A percentile compares a stretch with the other conserved stretches of the same genome.
Conservation (phyloP, 495 filamentous ascomycete genomes). For the Delitschia confertaspora region DNA sequence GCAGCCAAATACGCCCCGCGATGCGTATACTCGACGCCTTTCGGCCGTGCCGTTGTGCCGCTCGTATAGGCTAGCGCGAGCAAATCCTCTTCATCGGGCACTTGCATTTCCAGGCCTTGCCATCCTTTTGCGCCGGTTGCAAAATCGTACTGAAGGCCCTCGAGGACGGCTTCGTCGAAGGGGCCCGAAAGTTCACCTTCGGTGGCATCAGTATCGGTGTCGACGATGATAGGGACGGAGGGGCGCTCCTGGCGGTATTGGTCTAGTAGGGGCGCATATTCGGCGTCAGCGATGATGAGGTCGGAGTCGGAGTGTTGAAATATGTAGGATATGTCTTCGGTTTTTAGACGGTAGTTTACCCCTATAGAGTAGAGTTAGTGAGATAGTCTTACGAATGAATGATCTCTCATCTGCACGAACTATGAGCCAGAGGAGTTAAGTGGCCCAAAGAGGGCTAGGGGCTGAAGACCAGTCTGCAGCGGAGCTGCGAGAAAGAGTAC, state of each 20-base stretch:
- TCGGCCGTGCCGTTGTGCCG: slow-evolving; percentile 85
- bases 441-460: no score
- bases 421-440: no score
- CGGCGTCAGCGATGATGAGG: slow-evolving; percentile 75
- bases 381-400: background rate
- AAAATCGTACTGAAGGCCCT: slow-evolving; percentile 64
- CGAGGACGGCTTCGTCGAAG: slow-evolving; percentile 75
- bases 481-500: no score
- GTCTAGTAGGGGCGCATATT: slow-evolving; percentile 63
- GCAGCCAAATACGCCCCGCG: slow-evolving; percentile 78
- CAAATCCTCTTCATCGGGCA: slow-evolving; percentile 63
- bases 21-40: slow-evolving; percentile 90
- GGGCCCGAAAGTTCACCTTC: slow-evolving; percentile 66
- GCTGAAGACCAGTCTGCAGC: no score
- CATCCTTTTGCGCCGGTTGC: slow-evolving; percentile 59
- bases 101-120: slow-evolving; percentile 61
- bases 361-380: slow-evolving; percentile 36
- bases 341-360: slow-evolving; percentile 85
- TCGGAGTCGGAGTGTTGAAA: slow-evolving; percentile 79
- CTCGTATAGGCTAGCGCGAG: slow-evolving; percentile 88
- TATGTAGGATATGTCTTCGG: slow-evolving; percentile 83
- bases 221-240: slow-evolving; percentile 59
- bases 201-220: slow-evolving; percentile 74
- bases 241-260: slow-evolving; percentile 52
- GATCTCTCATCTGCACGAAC: background rate